These are phyloP conservation scores for Batkoa obscura DNA, from an alignment of 371 early-diverging fungal genomes.

Conservation along the genomic window DNA sequence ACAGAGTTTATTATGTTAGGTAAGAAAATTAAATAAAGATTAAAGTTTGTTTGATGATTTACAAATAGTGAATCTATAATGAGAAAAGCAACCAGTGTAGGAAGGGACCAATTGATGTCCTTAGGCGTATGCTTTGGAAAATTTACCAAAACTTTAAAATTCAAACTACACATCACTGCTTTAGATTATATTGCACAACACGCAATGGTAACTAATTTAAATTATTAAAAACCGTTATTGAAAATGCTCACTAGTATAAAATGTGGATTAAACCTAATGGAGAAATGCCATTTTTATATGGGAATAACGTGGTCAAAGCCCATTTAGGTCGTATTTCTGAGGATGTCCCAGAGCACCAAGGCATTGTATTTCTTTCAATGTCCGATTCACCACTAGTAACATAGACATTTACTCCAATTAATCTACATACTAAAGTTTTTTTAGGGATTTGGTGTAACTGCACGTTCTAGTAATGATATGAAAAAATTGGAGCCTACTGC, in stretches of 20 bases:
- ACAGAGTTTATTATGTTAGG: slow-evolving; percentile 90
- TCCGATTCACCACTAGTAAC: slow-evolving; percentile 73
- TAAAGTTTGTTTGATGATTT: neutral
- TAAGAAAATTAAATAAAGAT: slow-evolving; percentile 10
- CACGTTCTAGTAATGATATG: slow-evolving; percentile 77
- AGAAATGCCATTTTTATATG: slow-evolving; percentile 98
- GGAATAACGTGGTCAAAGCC: slow-evolving; percentile 96
- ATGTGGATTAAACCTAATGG: slow-evolving; percentile 98
- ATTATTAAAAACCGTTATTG: neutral
- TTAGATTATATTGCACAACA: slow-evolving; percentile 87
- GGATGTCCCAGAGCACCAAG: slow-evolving; percentile 94
- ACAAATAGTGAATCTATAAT: slow-evolving; percentile 62
- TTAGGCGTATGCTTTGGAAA: slow-evolving; percentile 96
- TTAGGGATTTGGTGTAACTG: slow-evolving; percentile 95
- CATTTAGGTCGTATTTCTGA: slow-evolving; percentile 94
- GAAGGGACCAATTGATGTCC: slow-evolving; percentile 72
- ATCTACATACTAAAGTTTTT: neutral
- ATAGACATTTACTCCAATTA: neutral
- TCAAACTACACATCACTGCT: slow-evolving; percentile 87
- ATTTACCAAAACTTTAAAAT: slow-evolving; percentile 95
- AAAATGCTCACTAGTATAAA: slow-evolving; percentile 35
- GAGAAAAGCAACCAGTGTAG: slow-evolving; percentile 64
- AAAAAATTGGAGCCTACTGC: slow-evolving; percentile 88
- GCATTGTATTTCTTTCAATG: slow-evolving; percentile 91
- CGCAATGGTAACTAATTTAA: slow-evolving; percentile 42